Conservation (phyloP, 2,329 filamentous ascomycete genomes). For the Ceratocystis ficicola region DNA sequence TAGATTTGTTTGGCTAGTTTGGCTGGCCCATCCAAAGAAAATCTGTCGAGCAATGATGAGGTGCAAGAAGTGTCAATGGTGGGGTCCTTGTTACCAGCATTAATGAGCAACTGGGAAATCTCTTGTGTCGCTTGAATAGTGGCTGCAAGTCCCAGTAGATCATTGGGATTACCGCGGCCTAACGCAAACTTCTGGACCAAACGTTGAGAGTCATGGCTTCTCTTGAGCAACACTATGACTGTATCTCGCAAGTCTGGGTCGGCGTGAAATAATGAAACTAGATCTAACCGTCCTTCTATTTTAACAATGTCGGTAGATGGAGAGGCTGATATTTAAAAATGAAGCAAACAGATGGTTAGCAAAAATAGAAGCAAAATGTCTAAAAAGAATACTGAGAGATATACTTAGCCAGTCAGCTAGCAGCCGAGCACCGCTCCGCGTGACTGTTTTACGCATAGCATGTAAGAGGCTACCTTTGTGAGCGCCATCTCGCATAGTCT, state of each 20-base stretch:
- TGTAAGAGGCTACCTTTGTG: constrained; percentile 79
- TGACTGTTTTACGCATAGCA: constrained; percentile 78
- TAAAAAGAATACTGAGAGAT: constrained; percentile 19
- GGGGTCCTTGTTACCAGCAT: constrained; percentile 22
- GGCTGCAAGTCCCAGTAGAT: constrained; percentile 68
- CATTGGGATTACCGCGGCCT: constrained; percentile 82
- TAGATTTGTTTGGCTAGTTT: constrained; percentile 60
- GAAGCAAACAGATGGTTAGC: constrained; percentile 1
- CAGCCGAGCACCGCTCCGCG: constrained; percentile 77
- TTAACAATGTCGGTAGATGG: constrained; percentile 75
- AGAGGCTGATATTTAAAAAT: constrained; percentile 35
- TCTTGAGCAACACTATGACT: constrained; percentile 54
- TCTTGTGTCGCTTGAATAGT: constrained; percentile 65
- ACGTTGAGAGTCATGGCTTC: constrained; percentile 74
- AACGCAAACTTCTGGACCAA: constrained; percentile 90
- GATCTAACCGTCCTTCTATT: constrained; percentile 68
- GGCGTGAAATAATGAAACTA: constrained; percentile 63
- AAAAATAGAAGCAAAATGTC: not conserved
- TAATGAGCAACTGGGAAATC: constrained; percentile 41
- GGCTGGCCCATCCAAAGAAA: constrained; percentile 54
- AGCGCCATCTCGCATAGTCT: constrained; percentile 67
- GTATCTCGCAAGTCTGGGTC: constrained; percentile 57
- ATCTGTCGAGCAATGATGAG: constrained; percentile 39
- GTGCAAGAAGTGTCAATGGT: constrained; percentile 31
- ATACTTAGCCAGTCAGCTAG: constrained; percentile 70